phyloP scores from a whole-genome alignment of 768 basidiomycete species.

The Pleurotus platypus region DNA sequence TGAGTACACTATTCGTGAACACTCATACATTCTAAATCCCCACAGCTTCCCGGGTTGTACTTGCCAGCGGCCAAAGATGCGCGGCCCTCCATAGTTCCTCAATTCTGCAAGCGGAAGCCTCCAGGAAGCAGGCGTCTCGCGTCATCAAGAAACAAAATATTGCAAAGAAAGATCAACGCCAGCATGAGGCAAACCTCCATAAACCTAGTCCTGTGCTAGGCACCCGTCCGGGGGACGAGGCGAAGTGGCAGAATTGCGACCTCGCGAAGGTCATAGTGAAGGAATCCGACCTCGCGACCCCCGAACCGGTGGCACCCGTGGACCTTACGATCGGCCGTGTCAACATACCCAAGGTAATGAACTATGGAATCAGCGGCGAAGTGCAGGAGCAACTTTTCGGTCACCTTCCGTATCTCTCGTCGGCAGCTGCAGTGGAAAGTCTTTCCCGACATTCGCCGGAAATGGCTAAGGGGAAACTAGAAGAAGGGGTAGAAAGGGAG shows the following conservation, averaged over 20 bases:
- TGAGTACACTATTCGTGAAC: background rate
- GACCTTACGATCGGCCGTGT: constrained; percentile 33
- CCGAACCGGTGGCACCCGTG: constrained; percentile 19
- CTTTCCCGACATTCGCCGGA: constrained; percentile 11
- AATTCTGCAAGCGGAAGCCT: constrained; percentile 26
- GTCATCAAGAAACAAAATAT: constrained; percentile 39
- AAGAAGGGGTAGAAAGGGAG: constrained; percentile 28
- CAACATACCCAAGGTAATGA: constrained; percentile 47
- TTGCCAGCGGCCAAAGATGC: background rate
- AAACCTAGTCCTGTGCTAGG: constrained; percentile 75
- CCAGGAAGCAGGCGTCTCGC: constrained; percentile 30
- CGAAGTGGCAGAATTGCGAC: constrained; percentile 65
- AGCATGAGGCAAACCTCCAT: constrained; percentile 16
- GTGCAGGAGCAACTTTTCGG: constrained; percentile 67
- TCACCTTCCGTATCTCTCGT: constrained; percentile 55
- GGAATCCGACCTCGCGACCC: constrained; percentile 38
- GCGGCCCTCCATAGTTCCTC: constrained; percentile 46
- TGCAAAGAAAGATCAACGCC: constrained; percentile 40
- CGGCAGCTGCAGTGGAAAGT: constrained; percentile 19
- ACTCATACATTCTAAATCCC: background rate
- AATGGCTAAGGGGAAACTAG: constrained; percentile 16
- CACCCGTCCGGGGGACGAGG: constrained; percentile 56
- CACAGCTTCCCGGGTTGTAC: background rate
- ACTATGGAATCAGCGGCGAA: constrained; percentile 60
- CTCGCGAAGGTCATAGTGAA: constrained; percentile 64